Base-by-base conservation (phyloP, 2,329 filamentous ascomycete species). In the Neonectria coccinea region DNA sequence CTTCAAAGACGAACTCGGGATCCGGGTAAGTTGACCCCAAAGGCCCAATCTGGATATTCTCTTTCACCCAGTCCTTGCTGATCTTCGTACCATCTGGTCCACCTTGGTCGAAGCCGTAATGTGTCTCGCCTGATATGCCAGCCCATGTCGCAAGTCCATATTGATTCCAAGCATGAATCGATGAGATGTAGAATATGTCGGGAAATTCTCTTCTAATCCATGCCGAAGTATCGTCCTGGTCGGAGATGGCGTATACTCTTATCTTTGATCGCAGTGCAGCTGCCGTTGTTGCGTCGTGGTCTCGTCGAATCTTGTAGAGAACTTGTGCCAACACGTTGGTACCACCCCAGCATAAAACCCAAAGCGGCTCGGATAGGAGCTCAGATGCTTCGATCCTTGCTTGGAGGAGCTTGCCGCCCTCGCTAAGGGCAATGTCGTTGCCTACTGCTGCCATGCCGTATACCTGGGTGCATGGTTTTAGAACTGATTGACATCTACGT, bases 181-280 rank as follows among this genome's bases (percentile, higher is more conserved):
- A 85, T 9, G 76, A 78, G 56, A 89, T 86, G 72, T 86, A 88
- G 67, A 86, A 83, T 2, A 88, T 69, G 25, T 84, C 80, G 0
- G 86, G 85, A 63, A 82, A 88, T 7, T 79, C 80, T 42, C 77
- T 74, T 11, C 86, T 81, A 29, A 89, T 83, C 86, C 85, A 88
- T 1, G 80, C 74, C 0, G 84, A 85, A 0, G 83, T 82, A 65
- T 89, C 82, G 64, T 88, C 86, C 67, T 88, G 86, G 65, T 88
- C 86, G 5, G 84, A 87, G 61, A 88, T 87, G 33, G 85, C 76
- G 70, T 86, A 87, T 12, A 86, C 79, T 16, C 84, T 78, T 2
- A 86, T 69, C 62, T 81, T 82, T 2, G 74, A 66, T 1, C 78
- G 73, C 27, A 86, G 76, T 0, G 53, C 57, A 0, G 75, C 71